phyloP scores from a whole-genome alignment of 108 stramenopile genomes.

The Schizochytrium sp. region DNA sequence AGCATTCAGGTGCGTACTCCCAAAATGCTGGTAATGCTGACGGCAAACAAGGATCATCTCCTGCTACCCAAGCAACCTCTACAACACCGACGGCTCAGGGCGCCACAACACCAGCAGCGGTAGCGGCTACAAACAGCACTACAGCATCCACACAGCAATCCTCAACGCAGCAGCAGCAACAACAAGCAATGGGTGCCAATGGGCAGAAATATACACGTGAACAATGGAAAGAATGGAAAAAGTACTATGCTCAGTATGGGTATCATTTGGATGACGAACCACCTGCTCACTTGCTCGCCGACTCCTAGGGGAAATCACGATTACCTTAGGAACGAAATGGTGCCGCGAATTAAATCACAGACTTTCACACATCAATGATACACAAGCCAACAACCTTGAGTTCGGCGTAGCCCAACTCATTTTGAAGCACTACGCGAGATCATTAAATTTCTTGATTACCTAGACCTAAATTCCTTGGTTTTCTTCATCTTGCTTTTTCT shows the following conservation, averaged over 20 bases:
- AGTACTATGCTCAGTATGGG: constrained; percentile 35
- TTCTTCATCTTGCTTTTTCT: too few relatives aligned
- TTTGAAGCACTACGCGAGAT: too few relatives aligned
- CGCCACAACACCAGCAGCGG: neutral
- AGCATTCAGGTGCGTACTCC: too few relatives aligned
- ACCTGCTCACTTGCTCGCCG: neutral
- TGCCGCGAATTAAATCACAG: too few relatives aligned
- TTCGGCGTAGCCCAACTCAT: too few relatives aligned
- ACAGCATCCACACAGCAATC: neutral
- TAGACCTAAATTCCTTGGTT: too few relatives aligned
- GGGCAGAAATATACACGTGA: constrained; percentile 52
- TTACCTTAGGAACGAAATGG: too few relatives aligned
- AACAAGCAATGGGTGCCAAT: constrained; percentile 21
- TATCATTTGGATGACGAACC: constrained; percentile 5
- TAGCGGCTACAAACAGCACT: neutral
- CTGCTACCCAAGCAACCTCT: neutral
- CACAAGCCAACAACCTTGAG: too few relatives aligned
- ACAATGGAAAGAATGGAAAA: constrained; percentile 51
- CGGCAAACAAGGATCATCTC: too few relatives aligned
- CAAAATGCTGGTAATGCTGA: too few relatives aligned
- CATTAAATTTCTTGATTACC: too few relatives aligned
- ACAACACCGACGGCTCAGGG: neutral
- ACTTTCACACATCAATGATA: too few relatives aligned
- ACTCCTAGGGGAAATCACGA: neutral
- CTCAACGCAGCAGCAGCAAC: neutral